phyloP scores from a whole-genome alignment of 2,329 filamentous ascomycete genomes.

The Macroventuria anomochaeta region DNA sequence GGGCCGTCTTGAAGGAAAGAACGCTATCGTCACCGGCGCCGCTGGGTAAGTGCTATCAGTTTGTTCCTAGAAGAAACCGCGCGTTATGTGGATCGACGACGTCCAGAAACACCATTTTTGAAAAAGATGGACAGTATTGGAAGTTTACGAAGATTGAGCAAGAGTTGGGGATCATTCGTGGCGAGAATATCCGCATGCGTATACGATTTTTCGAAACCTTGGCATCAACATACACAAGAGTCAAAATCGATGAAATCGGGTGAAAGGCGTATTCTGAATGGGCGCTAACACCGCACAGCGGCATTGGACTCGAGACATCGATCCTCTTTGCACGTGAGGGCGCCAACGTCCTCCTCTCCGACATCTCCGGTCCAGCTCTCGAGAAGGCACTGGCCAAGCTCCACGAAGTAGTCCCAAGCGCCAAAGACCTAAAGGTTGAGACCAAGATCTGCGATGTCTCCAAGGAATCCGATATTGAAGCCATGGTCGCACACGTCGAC shows the following conservation, averaged over 20 bases:
- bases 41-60: conserved; percentile 74
- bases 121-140: background rate
- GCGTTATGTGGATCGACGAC: background rate
- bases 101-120: background rate
- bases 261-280: background rate
- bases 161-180: background rate
- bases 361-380: conserved; percentile 80
- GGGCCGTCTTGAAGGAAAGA: conserved; percentile 68
- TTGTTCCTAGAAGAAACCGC: background rate
- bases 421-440: conserved; percentile 61
- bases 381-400: conserved; percentile 78
- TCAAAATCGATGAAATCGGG: background rate
- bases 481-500: conserved; percentile 76
- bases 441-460: conserved; percentile 78
- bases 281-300: conserved; percentile 59
- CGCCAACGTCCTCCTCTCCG: conserved; percentile 82
- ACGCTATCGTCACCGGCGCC: conserved; percentile 80
- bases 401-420: conserved; percentile 70
- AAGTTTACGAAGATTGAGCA: background rate
- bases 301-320: conserved; percentile 89
- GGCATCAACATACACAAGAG: background rate
- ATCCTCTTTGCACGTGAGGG: conserved; percentile 92
- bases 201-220: background rate
- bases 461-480: conserved; percentile 79
- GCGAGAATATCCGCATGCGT: conserved; percentile 2